phyloP scores from a whole-genome alignment of 768 basidiomycete genomes.

The Phylloporus scabripes region DNA sequence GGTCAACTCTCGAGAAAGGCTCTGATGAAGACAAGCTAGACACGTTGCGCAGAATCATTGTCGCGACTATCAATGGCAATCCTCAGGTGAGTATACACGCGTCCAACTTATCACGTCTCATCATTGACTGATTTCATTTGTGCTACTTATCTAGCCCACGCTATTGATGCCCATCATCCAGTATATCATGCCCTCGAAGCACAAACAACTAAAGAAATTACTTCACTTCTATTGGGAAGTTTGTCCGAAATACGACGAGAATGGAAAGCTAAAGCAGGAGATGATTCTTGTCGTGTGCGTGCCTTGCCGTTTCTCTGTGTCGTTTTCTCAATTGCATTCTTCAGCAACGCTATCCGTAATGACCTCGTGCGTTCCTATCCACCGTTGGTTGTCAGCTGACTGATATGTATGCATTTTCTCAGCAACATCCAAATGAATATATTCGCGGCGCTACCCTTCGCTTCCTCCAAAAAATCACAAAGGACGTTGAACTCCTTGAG shows the following conservation, averaged over 20 bases:
- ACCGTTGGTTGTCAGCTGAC: neutral
- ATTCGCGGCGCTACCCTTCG: slow-evolving; percentile 97
- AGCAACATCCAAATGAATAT: slow-evolving; percentile 99
- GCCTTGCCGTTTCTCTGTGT: slow-evolving; percentile 1
- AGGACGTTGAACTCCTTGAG: slow-evolving; percentile 90
- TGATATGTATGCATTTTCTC: neutral
- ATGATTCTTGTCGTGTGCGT: slow-evolving; percentile 98
- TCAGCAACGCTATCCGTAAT: slow-evolving; percentile 93
- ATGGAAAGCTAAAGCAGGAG: slow-evolving; percentile 97
- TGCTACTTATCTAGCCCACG: slow-evolving; percentile 51
- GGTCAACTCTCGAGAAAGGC: slow-evolving; percentile 85
- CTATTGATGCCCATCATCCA: slow-evolving; percentile 98
- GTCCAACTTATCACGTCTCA: neutral
- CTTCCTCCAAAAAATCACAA: slow-evolving; percentile 91
- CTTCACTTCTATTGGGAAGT: slow-evolving; percentile 97
- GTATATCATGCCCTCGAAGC: slow-evolving; percentile 91
- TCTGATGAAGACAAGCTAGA: slow-evolving; percentile 96
- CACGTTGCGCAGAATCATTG: slow-evolving; percentile 90
- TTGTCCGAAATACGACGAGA: slow-evolving; percentile 96
- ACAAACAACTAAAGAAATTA: slow-evolving; percentile 96
- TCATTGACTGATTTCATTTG: neutral
- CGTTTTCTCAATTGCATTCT: slow-evolving; percentile 9
- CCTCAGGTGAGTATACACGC: slow-evolving; percentile 57
- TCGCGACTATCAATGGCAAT: slow-evolving; percentile 92
- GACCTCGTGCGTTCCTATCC: slow-evolving; percentile 65